A percentile compares a stretch with the other conserved stretches of the same genome.
phyloP scores from a whole-genome alignment of 176 grass and related monocot species.

The Oryza glaberrima region DNA sequence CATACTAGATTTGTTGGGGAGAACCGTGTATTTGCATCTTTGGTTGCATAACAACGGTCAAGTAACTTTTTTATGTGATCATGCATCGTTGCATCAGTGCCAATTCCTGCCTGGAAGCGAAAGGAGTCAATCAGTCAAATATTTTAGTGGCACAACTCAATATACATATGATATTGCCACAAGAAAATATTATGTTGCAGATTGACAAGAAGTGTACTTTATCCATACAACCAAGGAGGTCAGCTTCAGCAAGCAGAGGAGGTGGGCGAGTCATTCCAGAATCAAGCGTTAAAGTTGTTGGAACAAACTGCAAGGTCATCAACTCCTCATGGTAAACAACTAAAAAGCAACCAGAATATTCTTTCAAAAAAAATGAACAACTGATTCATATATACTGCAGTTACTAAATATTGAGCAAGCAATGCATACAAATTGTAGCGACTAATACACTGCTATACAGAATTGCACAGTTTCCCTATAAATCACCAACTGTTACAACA shows the following conservation, averaged over 20 bases:
- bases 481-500: neutral
- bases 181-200: conserved; percentile 26
- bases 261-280: conserved; percentile 89
- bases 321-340: neutral
- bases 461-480: conserved; percentile 26
- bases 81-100: conserved; percentile 99
- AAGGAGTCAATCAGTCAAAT: conserved; percentile 37
- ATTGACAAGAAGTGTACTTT: conserved; percentile 58
- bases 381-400: conserved; percentile 3
- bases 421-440: neutral
- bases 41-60: conserved; percentile 92
- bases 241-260: conserved; percentile 95
- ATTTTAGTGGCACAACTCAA: conserved; percentile 18
- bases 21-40: conserved; percentile 89
- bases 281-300: conserved; percentile 89
- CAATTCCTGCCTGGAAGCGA: conserved; percentile 85
- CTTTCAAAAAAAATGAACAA: conserved; percentile 18
- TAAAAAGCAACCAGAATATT: neutral
- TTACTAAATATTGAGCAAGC: conserved; percentile 16
- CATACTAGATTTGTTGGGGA: conserved; percentile 94
- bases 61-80: conserved; percentile 98
- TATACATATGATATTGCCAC: conserved; percentile 17
- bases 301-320: conserved; percentile 73
- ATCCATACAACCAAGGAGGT: conserved; percentile 97
- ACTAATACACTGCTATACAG: conserved; percentile 1